These are phyloP conservation scores for Microdochium trichocladiopsis DNA, from an alignment of 2,329 filamentous ascomycete species.

Conservation along the genomic window DNA sequence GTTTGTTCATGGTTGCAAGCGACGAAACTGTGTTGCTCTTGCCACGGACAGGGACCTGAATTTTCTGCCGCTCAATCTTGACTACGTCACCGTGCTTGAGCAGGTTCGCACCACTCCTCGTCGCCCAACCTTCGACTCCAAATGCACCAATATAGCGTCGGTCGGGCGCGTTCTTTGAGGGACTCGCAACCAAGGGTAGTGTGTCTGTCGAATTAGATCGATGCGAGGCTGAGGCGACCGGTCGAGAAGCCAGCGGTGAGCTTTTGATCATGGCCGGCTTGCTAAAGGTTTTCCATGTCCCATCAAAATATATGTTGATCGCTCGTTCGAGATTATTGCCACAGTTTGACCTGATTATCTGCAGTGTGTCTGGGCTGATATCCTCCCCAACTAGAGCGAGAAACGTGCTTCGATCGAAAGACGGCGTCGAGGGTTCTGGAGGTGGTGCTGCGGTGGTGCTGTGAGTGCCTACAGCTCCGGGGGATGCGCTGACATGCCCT, in stretches of 20 bases:
- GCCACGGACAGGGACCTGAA: conserved; percentile 47
- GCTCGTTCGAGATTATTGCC: conserved; percentile 53
- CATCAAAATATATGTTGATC: conserved; percentile 65
- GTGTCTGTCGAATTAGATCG: not conserved
- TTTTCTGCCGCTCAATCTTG: conserved; percentile 78
- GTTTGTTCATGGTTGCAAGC: conserved; percentile 20
- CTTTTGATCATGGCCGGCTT: conserved; percentile 13
- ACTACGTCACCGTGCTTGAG: conserved; percentile 78
- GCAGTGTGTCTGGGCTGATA: conserved; percentile 39
- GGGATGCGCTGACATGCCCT: conserved; percentile 8
- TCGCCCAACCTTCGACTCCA: conserved; percentile 87
- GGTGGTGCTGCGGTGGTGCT: conserved; percentile 7
- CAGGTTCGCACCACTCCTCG: conserved; percentile 68
- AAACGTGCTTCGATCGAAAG: conserved; percentile 52
- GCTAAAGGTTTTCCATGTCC: conserved; percentile 51
- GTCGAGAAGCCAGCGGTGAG: conserved; percentile 3
- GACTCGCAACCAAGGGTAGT: conserved; percentile 2
- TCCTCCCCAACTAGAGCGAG: conserved; percentile 53
- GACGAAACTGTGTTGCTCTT: conserved; percentile 32
- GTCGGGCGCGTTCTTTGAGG: conserved; percentile 20
- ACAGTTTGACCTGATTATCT: conserved; percentile 44
- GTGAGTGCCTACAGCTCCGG: conserved; percentile 9
- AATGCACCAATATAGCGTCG: conserved; percentile 82
- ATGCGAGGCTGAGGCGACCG: not conserved
- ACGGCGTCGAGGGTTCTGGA: conserved; percentile 18